Evolutionary conservation across 371 early-diverging fungal species (phyloP), one percentile per base, ranked within the genome.

Genomic region (Mucor ambiguus): DNA sequence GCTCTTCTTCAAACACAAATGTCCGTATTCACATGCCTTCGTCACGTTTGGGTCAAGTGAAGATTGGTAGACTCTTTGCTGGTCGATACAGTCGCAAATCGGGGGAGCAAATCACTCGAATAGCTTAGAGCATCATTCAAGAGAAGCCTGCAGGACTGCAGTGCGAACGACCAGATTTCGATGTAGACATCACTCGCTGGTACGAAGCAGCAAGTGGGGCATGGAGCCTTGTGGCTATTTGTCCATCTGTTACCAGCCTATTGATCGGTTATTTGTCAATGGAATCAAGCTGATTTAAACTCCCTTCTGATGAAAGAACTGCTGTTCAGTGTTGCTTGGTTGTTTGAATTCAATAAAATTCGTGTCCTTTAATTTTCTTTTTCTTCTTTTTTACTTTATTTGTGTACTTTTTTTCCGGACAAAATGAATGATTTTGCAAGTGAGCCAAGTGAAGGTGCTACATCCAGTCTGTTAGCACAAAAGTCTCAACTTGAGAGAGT

Each of bases 401-500:
- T 65, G 49, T 54, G 58, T 37, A 29, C 33, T 41, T 44, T 62
- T 48, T 33, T 63, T 48, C 16, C 16, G 30, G 20, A 30, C 10
- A 49, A 46, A 48, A 77, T 76, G 59, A 75, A 77, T 61, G 77
- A 72, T 60, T 65, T 72, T 49, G 29, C 63, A 12, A 56, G 38
- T 64, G 74, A 73, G 58, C 58, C 74, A 9, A 60, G 52, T 46
- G 74, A 73, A 61, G 67, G 59, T 10, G 71, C 75, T 22, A 58
- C 72, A 44, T 79, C 73, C 6, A 68, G 70, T 41, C 66, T 81
- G 37, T 77, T 73, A 66, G 79, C 77, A 18, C 79, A 81, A 59
- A 79, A 79, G 60, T 69, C 81, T 14, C 65, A 67, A 3, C 54
- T 79, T 7, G 79, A 81, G 63, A 77, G 75, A 77, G 81, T 81